These are phyloP conservation scores for Pseudodiploospora longispora DNA, from an alignment of 2,329 filamentous ascomycete genomes.

Conservation along the genomic window DNA sequence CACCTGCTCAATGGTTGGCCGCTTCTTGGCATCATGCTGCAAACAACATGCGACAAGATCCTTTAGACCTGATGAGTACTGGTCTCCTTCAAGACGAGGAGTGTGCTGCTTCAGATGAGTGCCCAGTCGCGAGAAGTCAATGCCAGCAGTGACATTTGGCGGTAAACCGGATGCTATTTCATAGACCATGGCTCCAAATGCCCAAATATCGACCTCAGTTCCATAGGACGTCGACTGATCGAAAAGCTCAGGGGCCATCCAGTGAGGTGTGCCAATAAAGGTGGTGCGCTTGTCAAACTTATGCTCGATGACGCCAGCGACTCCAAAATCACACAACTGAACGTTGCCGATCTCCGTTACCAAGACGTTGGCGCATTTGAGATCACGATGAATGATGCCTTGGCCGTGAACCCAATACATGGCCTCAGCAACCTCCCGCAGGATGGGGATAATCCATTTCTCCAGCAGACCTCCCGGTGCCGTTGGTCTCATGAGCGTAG, in stretches of 20 bases:
- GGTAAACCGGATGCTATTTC: slow-evolving; percentile 74
- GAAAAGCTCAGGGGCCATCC: slow-evolving; percentile 79
- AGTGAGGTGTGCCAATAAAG: slow-evolving; percentile 74
- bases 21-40: slow-evolving; percentile 56
- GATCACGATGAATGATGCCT: slow-evolving; percentile 63
- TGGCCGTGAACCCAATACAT: slow-evolving; percentile 60
- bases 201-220: slow-evolving; percentile 75
- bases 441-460: slow-evolving; percentile 61
- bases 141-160: slow-evolving; percentile 54
- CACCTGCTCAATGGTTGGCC: slow-evolving; percentile 62
- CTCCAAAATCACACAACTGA: slow-evolving; percentile 79
- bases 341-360: slow-evolving; percentile 69
- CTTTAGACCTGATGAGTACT: slow-evolving; percentile 61
- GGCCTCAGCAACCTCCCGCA: slow-evolving; percentile 58
- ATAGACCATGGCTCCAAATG: slow-evolving; percentile 71
- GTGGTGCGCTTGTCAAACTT: slow-evolving; percentile 71
- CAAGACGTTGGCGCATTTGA: slow-evolving; percentile 73
- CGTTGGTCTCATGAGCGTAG: slow-evolving; percentile 62
- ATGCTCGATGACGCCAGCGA: slow-evolving; percentile 68
- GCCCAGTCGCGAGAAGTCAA: slow-evolving; percentile 40
- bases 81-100: slow-evolving; percentile 62
- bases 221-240: slow-evolving; percentile 57
- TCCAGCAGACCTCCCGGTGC: slow-evolving; percentile 57
- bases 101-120: slow-evolving; percentile 51
- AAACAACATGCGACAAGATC: slow-evolving; percentile 67